Evolutionary conservation across 176 grass and related monocot species (phyloP).

Genomic region (Lolium rigidum): DNA sequence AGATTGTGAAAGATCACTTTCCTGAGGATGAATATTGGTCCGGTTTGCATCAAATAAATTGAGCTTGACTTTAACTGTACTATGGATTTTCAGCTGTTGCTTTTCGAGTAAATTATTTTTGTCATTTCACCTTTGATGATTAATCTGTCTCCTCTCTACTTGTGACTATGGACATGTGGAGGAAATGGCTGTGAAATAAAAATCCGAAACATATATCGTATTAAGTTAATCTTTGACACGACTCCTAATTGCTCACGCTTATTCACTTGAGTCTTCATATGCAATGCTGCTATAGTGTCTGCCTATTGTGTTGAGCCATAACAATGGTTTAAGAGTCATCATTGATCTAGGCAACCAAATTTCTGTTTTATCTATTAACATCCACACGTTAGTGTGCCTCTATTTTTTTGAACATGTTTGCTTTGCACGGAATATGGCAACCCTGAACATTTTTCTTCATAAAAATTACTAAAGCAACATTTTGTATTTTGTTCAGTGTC

Average conservation of each 20-base stretch:
- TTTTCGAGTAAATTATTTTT: background rate
- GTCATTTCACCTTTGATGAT: background rate
- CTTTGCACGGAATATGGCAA: background rate
- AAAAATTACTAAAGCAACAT: slow-evolving; percentile 38
- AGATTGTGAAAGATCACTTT: background rate
- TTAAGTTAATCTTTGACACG: background rate
- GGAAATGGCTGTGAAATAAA: slow-evolving; percentile 6
- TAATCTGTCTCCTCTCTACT: background rate
- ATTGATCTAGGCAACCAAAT: background rate
- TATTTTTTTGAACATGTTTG: background rate
- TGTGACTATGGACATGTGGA: slow-evolving; percentile 17
- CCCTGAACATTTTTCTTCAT: background rate
- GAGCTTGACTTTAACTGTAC: background rate
- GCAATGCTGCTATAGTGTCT: background rate
- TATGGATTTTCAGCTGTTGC: background rate
- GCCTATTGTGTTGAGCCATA: background rate
- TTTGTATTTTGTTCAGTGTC: slow-evolving; percentile 56
- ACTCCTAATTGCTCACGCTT: background rate
- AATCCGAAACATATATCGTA: background rate
- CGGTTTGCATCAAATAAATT: background rate
- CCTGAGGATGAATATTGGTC: background rate
- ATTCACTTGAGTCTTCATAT: slow-evolving; percentile 4
- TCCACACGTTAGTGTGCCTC: background rate
- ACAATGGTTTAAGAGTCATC: background rate
- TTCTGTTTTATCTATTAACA: background rate